phyloP scores from a whole-genome alignment of 176 grass and related monocot species.

The Bolboschoenus planiculmis region DNA sequence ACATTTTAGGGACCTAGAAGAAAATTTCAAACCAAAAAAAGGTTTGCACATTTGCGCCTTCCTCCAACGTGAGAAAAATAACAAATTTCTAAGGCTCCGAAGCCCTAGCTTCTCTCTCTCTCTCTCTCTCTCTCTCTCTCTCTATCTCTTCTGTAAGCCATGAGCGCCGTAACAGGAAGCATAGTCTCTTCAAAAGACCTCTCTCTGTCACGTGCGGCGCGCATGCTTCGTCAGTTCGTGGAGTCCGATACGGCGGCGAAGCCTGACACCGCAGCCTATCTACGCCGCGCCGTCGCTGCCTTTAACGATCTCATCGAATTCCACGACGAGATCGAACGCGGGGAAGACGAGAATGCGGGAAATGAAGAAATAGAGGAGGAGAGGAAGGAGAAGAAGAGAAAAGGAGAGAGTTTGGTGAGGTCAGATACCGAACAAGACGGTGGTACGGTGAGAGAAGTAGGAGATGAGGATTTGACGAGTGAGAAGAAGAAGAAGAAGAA shows the following conservation, averaged over 20 bases:
- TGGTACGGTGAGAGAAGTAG: background rate
- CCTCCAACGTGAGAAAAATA: no score
- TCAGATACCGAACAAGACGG: background rate
- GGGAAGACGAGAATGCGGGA: background rate
- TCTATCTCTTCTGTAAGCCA: background rate
- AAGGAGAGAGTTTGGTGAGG: background rate
- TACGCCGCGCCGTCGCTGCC: conserved; percentile 25
- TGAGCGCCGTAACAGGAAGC: conserved; percentile 24
- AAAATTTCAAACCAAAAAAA: no score
- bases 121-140: background rate
- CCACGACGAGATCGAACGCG: conserved; percentile 9
- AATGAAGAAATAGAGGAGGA: background rate
- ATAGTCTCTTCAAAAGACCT: conserved; percentile 12
- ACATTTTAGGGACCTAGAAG: no score
- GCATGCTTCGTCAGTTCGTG: conserved; percentile 19
- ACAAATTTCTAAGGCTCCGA: background rate
- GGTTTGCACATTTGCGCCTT: no score
- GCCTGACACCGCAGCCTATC: conserved; percentile 19
- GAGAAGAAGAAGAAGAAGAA: conserved; percentile 12
- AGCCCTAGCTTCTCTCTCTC: background rate
- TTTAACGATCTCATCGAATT: conserved; percentile 24
- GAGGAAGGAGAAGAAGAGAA: background rate
- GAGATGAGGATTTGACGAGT: background rate
- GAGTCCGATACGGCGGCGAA: conserved; percentile 7
- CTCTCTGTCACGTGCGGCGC: conserved; percentile 20